Percentiles rank a stretch among this genome's conserved stretches.
Evolutionary conservation across 2,329 filamentous ascomycete genomes (phyloP).

Genomic region (Neonectria coccinea): DNA sequence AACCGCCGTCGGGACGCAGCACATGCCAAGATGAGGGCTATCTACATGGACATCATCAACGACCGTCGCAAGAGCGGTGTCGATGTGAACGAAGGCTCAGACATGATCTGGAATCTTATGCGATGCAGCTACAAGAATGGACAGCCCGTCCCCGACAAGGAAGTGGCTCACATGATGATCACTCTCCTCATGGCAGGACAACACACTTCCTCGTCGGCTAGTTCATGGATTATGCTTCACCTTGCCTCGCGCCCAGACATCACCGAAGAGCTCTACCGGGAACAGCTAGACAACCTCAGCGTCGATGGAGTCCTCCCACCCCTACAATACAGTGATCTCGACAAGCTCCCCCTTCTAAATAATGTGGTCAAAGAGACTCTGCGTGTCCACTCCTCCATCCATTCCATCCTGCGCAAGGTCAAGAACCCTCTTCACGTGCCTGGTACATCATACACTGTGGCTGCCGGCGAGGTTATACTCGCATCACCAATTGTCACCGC

Average conservation of each 20-base stretch:
- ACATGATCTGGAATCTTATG: constrained; percentile 88
- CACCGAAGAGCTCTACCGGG: constrained; percentile 76
- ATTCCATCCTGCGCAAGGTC: constrained; percentile 79
- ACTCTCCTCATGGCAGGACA: constrained; percentile 87
- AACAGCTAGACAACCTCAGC: constrained; percentile 70
- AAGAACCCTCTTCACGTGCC: constrained; percentile 73
- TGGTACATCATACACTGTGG: constrained; percentile 65
- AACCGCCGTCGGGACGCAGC: constrained; percentile 79
- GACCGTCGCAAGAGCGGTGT: constrained; percentile 65
- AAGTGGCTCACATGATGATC: constrained; percentile 89
- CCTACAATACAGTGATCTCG: constrained; percentile 69
- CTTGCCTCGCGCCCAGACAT: constrained; percentile 78
- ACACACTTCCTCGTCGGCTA: constrained; percentile 82
- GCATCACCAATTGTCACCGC: constrained; percentile 58
- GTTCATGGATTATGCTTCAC: constrained; percentile 80
- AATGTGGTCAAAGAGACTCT: constrained; percentile 79
- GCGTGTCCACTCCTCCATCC: constrained; percentile 77
- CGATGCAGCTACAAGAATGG: constrained; percentile 81
- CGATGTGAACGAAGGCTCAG: constrained; percentile 57
- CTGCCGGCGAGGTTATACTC: constrained; percentile 61
- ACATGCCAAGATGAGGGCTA: constrained; percentile 74
- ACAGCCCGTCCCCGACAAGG: constrained; percentile 74
- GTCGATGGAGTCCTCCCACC: constrained; percentile 59
- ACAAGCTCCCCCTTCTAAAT: constrained; percentile 69
- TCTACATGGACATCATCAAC: constrained; percentile 79